phyloP scores from a whole-genome alignment of 352 stramenopile species.

The Globisporangium yorkense region DNA sequence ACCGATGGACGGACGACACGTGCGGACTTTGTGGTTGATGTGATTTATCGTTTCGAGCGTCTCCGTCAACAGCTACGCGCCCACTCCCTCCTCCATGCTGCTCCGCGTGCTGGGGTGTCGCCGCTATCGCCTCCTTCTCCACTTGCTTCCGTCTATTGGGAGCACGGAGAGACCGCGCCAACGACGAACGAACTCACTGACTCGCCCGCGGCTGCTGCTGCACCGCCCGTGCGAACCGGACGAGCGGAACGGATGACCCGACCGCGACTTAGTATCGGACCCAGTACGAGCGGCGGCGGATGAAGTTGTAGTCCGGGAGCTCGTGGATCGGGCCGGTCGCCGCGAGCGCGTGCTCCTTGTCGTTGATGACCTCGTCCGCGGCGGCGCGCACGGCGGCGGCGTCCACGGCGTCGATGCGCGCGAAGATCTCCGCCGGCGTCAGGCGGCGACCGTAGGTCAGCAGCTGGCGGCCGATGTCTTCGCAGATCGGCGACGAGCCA shows the following conservation, averaged over 20 bases:
- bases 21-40: not conserved
- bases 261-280: conserved; percentile 78
- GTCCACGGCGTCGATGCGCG: conserved; percentile 98
- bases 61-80: conserved; percentile 24
- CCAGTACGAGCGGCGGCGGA: conserved; percentile 98
- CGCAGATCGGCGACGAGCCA: conserved; percentile 96
- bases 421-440: conserved; percentile 98
- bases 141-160: conserved; percentile 26
- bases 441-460: conserved; percentile 96
- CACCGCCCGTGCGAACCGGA: conserved; percentile 5
- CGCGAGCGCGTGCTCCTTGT: conserved; percentile 98
- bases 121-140: conserved; percentile 3
- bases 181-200: conserved; percentile 11
- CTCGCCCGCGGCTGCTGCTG: too few species aligned
- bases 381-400: conserved; percentile 89
- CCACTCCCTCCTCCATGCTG: conserved; percentile 17
- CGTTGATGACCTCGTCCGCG: conserved; percentile 92
- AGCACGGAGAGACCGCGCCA: conserved; percentile 9
- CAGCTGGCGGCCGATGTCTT: conserved; percentile 99
- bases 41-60: conserved; percentile 7
- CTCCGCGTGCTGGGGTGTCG: not conserved
- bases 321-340: conserved; percentile 98
- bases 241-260: conserved; percentile 5
- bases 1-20: not conserved
- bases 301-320: conserved; percentile 99